phyloP scores from a whole-genome alignment of 192 early-diverging fungal genomes.

The Borealophlyctis nickersoniae region DNA sequence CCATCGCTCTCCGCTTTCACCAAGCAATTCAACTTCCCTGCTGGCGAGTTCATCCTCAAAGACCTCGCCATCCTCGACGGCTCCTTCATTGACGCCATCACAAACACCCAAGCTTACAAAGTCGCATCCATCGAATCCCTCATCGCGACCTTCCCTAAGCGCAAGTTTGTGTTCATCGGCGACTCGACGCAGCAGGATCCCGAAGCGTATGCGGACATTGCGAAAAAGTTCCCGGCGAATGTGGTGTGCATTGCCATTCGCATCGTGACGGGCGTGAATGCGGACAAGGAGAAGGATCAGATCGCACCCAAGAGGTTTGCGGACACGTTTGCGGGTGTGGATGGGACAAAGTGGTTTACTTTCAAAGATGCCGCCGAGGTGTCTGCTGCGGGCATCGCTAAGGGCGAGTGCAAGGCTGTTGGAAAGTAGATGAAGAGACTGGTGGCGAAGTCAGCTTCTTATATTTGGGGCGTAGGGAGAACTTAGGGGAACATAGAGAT shows the following conservation, averaged over 20 bases:
- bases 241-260: conserved; percentile 28
- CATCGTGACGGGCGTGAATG: conserved; percentile 24
- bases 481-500: too few species aligned
- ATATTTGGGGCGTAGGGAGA: too few species aligned
- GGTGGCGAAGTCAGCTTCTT: too few species aligned
- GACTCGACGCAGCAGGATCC: conserved; percentile 32
- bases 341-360: conserved; percentile 23
- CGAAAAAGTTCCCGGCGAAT: conserved; percentile 11
- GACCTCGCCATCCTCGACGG: conserved; percentile 17
- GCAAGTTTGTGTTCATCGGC: conserved; percentile 25
- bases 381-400: conserved; percentile 9
- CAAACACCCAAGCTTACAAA: conserved; percentile 16
- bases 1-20: conserved; percentile 7
- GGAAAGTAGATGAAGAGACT: too few species aligned
- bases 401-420: conserved; percentile 22
- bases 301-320: conserved; percentile 13
- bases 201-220: conserved; percentile 22
- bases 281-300: conserved; percentile 7
- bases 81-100: conserved; percentile 9
- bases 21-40: conserved; percentile 15
- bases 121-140: conserved; percentile 1
- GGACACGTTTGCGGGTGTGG: conserved; percentile 16
- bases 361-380: conserved; percentile 19
- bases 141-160: conserved; percentile 18
- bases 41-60: conserved; percentile 23